These are phyloP conservation scores for Gentiana dahurica DNA, from an alignment of 257 asterid genomes.

Conservation along the genomic window DNA sequence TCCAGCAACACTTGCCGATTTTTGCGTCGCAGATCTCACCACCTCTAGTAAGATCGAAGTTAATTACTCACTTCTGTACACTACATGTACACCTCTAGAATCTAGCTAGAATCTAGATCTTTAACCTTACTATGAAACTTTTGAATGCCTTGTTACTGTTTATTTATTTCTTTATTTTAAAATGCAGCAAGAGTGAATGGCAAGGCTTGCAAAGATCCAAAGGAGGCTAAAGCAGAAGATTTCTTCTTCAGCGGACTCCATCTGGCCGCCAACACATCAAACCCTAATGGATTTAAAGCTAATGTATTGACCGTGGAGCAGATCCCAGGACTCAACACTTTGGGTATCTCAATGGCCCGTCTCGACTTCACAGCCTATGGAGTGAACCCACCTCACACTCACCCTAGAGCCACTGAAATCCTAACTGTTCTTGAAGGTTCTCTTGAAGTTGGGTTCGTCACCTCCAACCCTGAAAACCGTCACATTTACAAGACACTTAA, in stretches of 20 bases:
- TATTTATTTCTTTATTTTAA: no score
- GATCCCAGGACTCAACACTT: slow-evolving; percentile 10
- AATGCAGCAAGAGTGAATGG: slow-evolving; percentile 9
- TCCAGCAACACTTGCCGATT: slow-evolving; percentile 14
- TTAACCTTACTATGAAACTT: no score
- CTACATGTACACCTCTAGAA: no score
- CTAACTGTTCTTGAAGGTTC: slow-evolving; percentile 6
- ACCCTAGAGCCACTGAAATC: slow-evolving; percentile 10
- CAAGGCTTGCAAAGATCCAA: slow-evolving; percentile 14
- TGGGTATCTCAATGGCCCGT: slow-evolving; percentile 7
- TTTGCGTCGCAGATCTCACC: slow-evolving; percentile 15
- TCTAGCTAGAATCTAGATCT: no score
- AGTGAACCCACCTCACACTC: slow-evolving; percentile 10
- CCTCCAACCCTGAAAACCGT: slow-evolving; percentile 8
- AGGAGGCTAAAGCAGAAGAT: slow-evolving; percentile 6
- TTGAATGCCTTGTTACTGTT: no score
- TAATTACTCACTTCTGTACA: no score
- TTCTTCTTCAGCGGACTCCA: slow-evolving; percentile 28
- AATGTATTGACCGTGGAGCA: neutral
- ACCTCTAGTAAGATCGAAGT: slow-evolving; percentile 7
- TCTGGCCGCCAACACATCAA: slow-evolving; percentile 14
- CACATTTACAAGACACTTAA: slow-evolving; percentile 3
- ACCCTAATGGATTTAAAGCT: slow-evolving; percentile 13
- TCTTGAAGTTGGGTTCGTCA: slow-evolving; percentile 9
- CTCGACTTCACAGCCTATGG: slow-evolving; percentile 1